Evolutionary conservation across 2,329 filamentous ascomycete genomes (phyloP).

Genomic region (Trichophyton rubrum): DNA sequence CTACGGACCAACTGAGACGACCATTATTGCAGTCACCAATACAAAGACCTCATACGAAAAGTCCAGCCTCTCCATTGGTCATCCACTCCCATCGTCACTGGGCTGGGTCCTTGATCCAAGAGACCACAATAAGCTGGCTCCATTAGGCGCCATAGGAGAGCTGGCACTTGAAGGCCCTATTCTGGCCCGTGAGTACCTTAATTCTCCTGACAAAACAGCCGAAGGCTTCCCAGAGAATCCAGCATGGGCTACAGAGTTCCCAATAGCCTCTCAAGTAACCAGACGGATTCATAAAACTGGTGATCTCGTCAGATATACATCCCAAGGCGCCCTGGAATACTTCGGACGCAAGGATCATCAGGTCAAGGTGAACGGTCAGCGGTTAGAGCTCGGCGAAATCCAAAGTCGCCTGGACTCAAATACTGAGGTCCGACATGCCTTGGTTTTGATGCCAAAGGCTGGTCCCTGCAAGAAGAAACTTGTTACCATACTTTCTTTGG

Average conservation of each 20-base stretch:
- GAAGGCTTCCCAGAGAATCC: constrained; percentile 11
- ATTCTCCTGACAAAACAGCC: constrained; percentile 8
- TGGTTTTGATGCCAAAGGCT: constrained; percentile 34
- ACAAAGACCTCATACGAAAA: constrained; percentile 8
- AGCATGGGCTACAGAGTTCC: constrained; percentile 8
- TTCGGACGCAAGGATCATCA: constrained; percentile 53
- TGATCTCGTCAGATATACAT: constrained; percentile 18
- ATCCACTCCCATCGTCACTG: constrained; percentile 4
- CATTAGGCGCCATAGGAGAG: constrained; percentile 11
- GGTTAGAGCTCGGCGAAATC: constrained; percentile 48
- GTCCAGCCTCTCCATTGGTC: constrained; percentile 10
- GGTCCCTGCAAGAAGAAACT: constrained; percentile 34
- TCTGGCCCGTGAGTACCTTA: constrained; percentile 12
- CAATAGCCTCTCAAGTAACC: not conserved
- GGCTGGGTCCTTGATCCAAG: constrained; percentile 11
- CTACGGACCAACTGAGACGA: constrained; percentile 63
- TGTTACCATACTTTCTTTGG: constrained; percentile 32
- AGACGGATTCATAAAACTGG: constrained; percentile 13
- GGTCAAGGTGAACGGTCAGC: constrained; percentile 53
- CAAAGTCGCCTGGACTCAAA: constrained; percentile 27
- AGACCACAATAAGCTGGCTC: constrained; percentile 10
- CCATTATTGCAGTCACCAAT: constrained; percentile 9
- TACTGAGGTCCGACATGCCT: constrained; percentile 25
- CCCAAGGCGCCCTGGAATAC: constrained; percentile 24
- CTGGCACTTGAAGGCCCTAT: constrained; percentile 10